Conservation (phyloP, 2,329 filamentous ascomycete genomes). For the Aureobasidium namibiae region DNA sequence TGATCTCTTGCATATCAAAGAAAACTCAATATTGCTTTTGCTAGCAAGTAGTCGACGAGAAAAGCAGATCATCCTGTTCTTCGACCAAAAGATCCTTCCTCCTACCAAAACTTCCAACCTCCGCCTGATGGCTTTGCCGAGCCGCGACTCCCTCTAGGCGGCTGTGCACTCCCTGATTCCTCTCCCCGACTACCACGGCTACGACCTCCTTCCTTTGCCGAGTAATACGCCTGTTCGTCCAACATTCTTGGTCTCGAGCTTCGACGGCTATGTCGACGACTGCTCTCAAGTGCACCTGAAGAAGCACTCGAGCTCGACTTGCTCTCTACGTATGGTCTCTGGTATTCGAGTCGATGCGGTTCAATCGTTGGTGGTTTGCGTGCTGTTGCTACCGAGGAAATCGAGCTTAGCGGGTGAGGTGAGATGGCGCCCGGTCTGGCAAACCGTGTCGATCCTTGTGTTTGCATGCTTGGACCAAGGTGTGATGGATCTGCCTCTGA, state of each 20-base stretch:
- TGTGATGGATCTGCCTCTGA: not conserved
- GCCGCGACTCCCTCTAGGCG: not conserved
- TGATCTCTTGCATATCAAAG: no score
- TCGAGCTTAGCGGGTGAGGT: constrained; percentile 9
- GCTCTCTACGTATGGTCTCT: constrained; percentile 2
- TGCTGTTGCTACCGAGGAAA: not conserved
- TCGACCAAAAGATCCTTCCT: not conserved
- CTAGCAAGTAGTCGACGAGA: no score
- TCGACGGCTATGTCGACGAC: not conserved
- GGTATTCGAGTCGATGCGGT: not conserved
- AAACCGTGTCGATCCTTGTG: not conserved
- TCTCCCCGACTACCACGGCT: not conserved
- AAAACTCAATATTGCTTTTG: no score
- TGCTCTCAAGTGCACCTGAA: not conserved
- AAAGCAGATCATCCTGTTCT: not conserved
- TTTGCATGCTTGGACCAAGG: not conserved
- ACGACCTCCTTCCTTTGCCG: not conserved
- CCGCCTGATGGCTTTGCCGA: not conserved
- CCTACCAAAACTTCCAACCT: not conserved
- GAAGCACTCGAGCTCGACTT: not conserved
- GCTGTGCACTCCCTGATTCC: not conserved
- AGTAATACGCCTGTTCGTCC: not conserved
- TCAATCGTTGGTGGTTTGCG: not conserved
- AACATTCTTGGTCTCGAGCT: not conserved
- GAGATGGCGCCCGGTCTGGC: constrained; percentile 5